Evolutionary conservation across 2,329 filamentous ascomycete genomes (phyloP), one percentile per base, ranked within the genome.

Genomic region (Penicillium frequentans): DNA sequence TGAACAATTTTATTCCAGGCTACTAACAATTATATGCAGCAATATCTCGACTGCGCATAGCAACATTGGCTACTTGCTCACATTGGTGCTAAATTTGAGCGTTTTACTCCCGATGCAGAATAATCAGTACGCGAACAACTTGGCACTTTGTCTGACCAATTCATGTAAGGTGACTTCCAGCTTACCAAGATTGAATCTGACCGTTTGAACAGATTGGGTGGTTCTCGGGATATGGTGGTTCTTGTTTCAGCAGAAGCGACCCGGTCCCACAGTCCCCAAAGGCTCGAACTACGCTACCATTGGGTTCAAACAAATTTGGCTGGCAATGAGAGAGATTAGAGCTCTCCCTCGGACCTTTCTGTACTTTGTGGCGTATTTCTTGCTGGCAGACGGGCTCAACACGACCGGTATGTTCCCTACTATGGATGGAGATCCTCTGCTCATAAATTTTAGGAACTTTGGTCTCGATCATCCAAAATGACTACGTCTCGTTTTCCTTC

Each of bases 201-300:
- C 24, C 8, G 6, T 57, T 42, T n/a, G 5, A 23, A 51, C 50
- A 76, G 75, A 77, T 49, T 77, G 75, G 76, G 68, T 77, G 11
- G 52, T 78, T 0, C 65, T 78, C 13, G 75, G 75, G 3, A 64
- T 77, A 11, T 77, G 74, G 71, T 77, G 76, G 75, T 78, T 78
- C 48, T 63, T 77, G 21, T 77, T 75, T 52, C 74, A 77, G 56
- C 73, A 78, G 57, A 72, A 70, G 46, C 65, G 75, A 6, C 73
- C 74, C 6, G 75, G 75, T 0, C 74, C 74, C 5, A 69, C 67
- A 24, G 64, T 78, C 23, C 76, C 75, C 5, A 69, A 74, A 49
- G 75, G 75, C 0, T 76, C 73, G 23, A 75, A 60, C 37, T 77
- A 77, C 50, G 55, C 67, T 1, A 78, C 71, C 1, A 75, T 78